These are phyloP conservation scores for Exophiala sideris DNA, from an alignment of 2,329 filamentous ascomycete genomes.

Conservation along the genomic window DNA sequence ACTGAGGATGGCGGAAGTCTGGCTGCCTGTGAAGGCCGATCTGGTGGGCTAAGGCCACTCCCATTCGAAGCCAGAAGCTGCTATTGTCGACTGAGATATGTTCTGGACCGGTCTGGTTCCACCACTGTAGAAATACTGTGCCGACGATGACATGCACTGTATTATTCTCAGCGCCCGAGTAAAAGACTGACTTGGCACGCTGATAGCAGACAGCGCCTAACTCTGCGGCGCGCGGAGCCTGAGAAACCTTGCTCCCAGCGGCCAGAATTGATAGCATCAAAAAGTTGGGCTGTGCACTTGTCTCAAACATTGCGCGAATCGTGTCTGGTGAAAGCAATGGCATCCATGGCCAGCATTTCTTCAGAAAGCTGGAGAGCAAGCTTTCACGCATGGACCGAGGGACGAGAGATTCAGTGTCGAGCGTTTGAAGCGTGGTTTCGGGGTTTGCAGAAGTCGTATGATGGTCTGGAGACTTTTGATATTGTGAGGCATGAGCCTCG, in stretches of 20 bases:
- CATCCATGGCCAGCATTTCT: slow-evolving; percentile 35
- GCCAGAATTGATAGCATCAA: slow-evolving; percentile 19
- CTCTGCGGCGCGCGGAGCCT: slow-evolving; percentile 11
- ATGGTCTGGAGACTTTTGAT: not conserved
- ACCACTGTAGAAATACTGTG: slow-evolving; percentile 24
- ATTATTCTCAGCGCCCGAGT: slow-evolving; percentile 19
- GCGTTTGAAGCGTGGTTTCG: not conserved
- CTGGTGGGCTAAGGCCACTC: slow-evolving; percentile 43
- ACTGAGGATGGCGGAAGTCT: slow-evolving; percentile 29
- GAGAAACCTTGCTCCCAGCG: slow-evolving; percentile 24
- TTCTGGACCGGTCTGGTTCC: slow-evolving; percentile 33
- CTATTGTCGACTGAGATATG: slow-evolving; percentile 43
- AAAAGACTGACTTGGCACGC: slow-evolving; percentile 21
- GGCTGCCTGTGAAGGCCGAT: slow-evolving; percentile 45
- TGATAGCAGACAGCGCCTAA: slow-evolving; percentile 19
- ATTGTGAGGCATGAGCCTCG: slow-evolving; percentile 1
- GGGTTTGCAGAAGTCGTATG: too few species aligned
- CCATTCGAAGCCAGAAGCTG: slow-evolving; percentile 44
- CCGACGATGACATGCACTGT: slow-evolving; percentile 20
- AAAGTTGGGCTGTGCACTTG: slow-evolving; percentile 21
- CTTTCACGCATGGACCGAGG: slow-evolving; percentile 31
- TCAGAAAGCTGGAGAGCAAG: slow-evolving; percentile 34
- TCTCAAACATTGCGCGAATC: slow-evolving; percentile 29
- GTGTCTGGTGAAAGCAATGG: slow-evolving; percentile 26
- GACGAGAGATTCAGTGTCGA: slow-evolving; percentile 25